A percentile compares a stretch with the other conserved stretches of the same genome.
phyloP scores from a whole-genome alignment of 2,329 filamentous ascomycete species.

The Diplodia intermedia region DNA sequence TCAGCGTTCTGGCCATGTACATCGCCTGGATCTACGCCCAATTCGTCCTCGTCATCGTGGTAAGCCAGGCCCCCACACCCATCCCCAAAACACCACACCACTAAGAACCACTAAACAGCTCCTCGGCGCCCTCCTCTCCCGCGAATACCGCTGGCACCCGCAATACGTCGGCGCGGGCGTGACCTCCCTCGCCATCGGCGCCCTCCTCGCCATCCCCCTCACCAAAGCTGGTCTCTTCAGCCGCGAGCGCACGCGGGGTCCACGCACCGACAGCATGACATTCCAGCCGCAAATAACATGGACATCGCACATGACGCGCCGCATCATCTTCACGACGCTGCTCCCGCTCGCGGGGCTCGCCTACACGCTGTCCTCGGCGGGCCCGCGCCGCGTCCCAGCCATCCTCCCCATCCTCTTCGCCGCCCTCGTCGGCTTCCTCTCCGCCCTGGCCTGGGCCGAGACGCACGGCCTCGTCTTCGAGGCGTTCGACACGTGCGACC shows the following conservation, averaged over 20 bases:
- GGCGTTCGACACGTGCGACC: slow-evolving; percentile 79
- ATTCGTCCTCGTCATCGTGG: slow-evolving; percentile 73
- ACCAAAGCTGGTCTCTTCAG: slow-evolving; percentile 75
- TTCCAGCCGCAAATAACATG: slow-evolving; percentile 68
- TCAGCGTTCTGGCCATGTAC: slow-evolving; percentile 75
- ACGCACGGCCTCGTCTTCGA: slow-evolving; percentile 82
- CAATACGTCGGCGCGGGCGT: slow-evolving; percentile 72
- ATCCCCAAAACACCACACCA: neutral
- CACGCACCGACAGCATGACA: slow-evolving; percentile 71
- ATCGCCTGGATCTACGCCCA: slow-evolving; percentile 78
- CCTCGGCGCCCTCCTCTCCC: slow-evolving; percentile 74
- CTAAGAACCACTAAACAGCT: slow-evolving; percentile 51
- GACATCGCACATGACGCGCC: slow-evolving; percentile 75
- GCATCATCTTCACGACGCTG: slow-evolving; percentile 69
- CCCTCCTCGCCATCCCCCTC: slow-evolving; percentile 73
- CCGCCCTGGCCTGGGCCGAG: slow-evolving; percentile 75
- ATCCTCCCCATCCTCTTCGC: slow-evolving; percentile 72
- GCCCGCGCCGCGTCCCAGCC: slow-evolving; percentile 63
- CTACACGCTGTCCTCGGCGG: slow-evolving; percentile 71
- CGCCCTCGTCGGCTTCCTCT: slow-evolving; percentile 71
- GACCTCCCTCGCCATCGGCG: slow-evolving; percentile 70
- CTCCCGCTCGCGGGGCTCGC: slow-evolving; percentile 71
- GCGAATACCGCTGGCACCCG: slow-evolving; percentile 69
- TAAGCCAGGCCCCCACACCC: slow-evolving; percentile 48
- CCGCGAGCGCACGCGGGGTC: slow-evolving; percentile 64